Percentiles rank a stretch among this genome's conserved stretches.
Evolutionary conservation across 148 eudicot genomes (phyloP).

Genomic region (Talinum fruticosum): DNA sequence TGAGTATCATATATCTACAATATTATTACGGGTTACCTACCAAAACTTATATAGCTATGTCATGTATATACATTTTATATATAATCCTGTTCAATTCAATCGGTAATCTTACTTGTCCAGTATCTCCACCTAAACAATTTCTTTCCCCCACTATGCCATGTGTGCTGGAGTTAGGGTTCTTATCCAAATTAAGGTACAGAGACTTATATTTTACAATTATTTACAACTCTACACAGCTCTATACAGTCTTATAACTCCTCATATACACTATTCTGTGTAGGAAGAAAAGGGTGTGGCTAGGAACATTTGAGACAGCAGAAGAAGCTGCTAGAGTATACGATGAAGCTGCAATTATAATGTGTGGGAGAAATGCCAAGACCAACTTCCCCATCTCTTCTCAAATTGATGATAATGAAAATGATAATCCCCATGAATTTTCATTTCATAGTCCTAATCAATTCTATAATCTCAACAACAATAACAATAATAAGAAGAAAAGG

Average conservation of each 20-base stretch:
- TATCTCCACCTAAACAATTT: too few species aligned
- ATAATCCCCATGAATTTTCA: too few species aligned
- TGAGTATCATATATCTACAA: neutral
- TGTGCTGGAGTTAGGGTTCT: too few species aligned
- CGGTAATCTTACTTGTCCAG: too few species aligned
- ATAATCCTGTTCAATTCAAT: too few species aligned
- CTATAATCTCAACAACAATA: constrained; percentile 7
- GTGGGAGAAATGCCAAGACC: constrained; percentile 42
- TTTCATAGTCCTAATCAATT: neutral
- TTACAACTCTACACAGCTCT: too few species aligned
- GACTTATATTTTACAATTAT: too few species aligned
- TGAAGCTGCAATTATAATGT: constrained; percentile 39
- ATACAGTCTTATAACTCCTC: too few species aligned
- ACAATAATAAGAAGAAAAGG: constrained; percentile 3
- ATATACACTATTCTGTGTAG: too few species aligned
- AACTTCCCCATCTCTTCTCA: constrained; percentile 30
- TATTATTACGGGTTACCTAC: too few species aligned
- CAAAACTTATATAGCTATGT: neutral
- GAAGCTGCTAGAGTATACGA: constrained; percentile 42
- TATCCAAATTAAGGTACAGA: too few species aligned
- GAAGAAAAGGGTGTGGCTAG: constrained; percentile 49
- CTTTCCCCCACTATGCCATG: too few species aligned
- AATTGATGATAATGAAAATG: neutral
- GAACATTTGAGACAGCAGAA: constrained; percentile 44
- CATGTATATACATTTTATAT: neutral